A percentile compares a stretch with the other conserved stretches of the same genome.
phyloP scores from a whole-genome alignment of 2,329 filamentous ascomycete species.

The Ophiostoma australiae region DNA sequence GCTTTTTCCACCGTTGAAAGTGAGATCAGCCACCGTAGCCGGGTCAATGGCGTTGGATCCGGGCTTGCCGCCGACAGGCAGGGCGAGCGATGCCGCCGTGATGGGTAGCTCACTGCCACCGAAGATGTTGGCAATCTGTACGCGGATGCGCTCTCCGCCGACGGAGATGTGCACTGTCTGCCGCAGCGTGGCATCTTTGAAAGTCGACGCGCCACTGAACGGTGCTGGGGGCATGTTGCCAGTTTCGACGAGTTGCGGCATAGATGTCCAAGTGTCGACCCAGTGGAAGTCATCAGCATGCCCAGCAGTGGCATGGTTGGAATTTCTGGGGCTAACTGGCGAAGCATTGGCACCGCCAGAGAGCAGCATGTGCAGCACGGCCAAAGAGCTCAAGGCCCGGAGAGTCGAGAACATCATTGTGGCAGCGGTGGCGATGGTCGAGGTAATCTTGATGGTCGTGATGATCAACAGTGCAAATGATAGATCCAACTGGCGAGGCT shows the following conservation, averaged over 20 bases:
- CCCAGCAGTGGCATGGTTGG: background rate
- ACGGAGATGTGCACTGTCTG: background rate
- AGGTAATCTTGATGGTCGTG: background rate
- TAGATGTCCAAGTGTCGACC: background rate
- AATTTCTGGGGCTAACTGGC: background rate
- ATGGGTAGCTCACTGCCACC: background rate
- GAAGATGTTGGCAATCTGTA: background rate
- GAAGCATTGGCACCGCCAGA: background rate
- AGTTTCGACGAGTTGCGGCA: background rate
- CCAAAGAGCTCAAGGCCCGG: background rate
- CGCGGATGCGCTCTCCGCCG: background rate
- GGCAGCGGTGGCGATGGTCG: background rate
- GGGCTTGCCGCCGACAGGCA: background rate
- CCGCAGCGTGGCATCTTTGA: background rate
- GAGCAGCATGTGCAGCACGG: background rate
- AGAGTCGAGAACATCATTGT: background rate
- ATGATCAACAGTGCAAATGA: background rate
- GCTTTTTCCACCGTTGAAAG: background rate
- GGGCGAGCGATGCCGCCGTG: background rate
- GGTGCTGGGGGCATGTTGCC: background rate
- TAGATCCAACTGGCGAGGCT: background rate
- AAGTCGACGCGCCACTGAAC: background rate
- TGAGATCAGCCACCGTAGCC: background rate
- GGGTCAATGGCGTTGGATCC: background rate
- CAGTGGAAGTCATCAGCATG: background rate